Evolutionary conservation across 2,329 filamentous ascomycete species (phyloP), one percentile per base, ranked within the genome.

Genomic region (Colletotrichum siamense): DNA sequence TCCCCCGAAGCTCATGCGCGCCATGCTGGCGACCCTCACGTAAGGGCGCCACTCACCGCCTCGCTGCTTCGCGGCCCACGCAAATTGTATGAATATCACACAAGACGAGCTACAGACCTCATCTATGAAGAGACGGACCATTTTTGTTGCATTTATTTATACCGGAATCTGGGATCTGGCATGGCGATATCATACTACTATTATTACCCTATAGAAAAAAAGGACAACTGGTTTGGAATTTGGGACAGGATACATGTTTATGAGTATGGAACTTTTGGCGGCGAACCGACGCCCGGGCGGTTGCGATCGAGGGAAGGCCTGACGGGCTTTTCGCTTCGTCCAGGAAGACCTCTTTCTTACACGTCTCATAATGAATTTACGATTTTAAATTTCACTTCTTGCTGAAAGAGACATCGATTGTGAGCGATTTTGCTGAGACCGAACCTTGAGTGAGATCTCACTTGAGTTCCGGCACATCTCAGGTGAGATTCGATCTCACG

Each of bases 21-120:
- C 93, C 68, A 94, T 95, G 93, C 87, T 95, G 84, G 90, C 90
- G 69, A 95, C 93, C 69, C 85, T 95, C 79, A 95, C 93, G 64
- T 95, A 81, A 88, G 76, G 66, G 28, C 2, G 24, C 26, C 30
- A n/a, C 2, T 18, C 24, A 13, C 6, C n/a, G 18, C 32, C 5
- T 26, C 44, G 6, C 44, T n/a, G 4, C 10, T 49, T 39, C 24
- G 32, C 22, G 28, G 16, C 57, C 49, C 6, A 24, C 57, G n/a
- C 34, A 63, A 63, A 26, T 15, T 70, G 44, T 68, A 36, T 75
- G 22, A 71, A 64, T 75, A 69, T 67, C 72, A 67, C 59, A 44
- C 15, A 55, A 71, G 72, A 71, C 26, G 36, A 62, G 55, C 26
- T 61, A 61, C 74, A 71, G 71, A 49, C 22, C 30, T 30, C 39